A percentile compares a stretch with the other conserved stretches of the same genome.
Evolutionary conservation across 768 basidiomycete species (phyloP).

Genomic region (Tricholoma terreum): DNA sequence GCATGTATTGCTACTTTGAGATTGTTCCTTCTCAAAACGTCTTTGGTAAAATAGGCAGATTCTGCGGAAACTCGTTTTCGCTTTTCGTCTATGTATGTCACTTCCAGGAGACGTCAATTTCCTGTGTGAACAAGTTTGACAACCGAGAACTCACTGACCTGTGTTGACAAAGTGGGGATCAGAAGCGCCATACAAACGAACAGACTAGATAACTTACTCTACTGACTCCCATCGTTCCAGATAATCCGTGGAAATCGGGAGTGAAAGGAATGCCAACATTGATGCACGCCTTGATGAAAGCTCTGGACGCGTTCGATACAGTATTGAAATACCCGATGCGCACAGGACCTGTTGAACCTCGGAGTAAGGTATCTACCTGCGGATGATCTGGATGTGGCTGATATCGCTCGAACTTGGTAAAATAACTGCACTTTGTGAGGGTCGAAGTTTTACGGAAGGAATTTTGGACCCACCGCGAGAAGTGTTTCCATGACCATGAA

Average conservation of each 20-base stretch:
- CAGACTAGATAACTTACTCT: conserved; percentile 39
- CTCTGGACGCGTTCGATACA: conserved; percentile 40
- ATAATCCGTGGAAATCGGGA: conserved; percentile 60
- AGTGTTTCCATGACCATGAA: conserved; percentile 59
- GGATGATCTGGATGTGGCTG: conserved; percentile 49
- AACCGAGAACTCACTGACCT: not conserved
- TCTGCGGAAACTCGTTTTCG: conserved; percentile 60
- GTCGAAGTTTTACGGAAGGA: conserved; percentile 3
- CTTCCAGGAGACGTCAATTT: conserved; percentile 28
- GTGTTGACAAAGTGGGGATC: not conserved
- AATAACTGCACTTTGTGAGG: conserved; percentile 44
- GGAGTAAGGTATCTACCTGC: conserved; percentile 44
- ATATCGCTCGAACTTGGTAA: conserved; percentile 65
- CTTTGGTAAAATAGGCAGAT: conserved; percentile 61
- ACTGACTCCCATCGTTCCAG: conserved; percentile 59
- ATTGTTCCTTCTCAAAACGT: conserved; percentile 63
- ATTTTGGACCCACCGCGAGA: conserved; percentile 18
- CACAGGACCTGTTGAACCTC: conserved; percentile 55
- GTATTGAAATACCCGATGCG: conserved; percentile 55
- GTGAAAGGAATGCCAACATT: conserved; percentile 54
- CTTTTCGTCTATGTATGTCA: conserved; percentile 61
- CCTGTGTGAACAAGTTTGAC: no score
- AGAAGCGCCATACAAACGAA: not conserved
- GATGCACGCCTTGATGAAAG: conserved; percentile 56
- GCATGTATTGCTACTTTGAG: conserved; percentile 58